Evolutionary conservation across 495 filamentous ascomycete genomes (phyloP), one percentile per base, ranked within the genome.

Genomic region (Cenococcum geophilum): DNA sequence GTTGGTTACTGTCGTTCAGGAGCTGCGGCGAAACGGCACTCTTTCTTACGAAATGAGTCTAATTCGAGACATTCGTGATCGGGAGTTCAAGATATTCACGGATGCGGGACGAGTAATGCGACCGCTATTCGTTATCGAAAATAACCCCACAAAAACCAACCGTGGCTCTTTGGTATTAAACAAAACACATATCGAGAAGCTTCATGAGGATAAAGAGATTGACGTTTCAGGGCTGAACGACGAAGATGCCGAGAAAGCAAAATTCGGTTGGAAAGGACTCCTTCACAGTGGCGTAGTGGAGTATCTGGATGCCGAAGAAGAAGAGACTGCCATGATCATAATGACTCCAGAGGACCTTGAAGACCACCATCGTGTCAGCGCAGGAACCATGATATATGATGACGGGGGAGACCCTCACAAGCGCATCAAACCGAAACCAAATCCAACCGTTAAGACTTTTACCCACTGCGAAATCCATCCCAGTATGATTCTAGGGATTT

Each of bases 391-490:
- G 20, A 77, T 86, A 45, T 75, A 77, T 34, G 83, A 86, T 12
- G 76, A 82, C 9, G 82, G 87, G 20, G 72, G 76, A 18, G 80
- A 87, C 53, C 79, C 81, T 32, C 91, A 92, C 65, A 89, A 87
- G 74, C 83, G 92, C 60, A 86, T 97, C 47, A 91, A 91, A 64
- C 90, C 91, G 0, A 86, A 85, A 60, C 79, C 91, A 55, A 95
- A 89, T 62, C 83, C 87, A 11, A 85, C 83, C 6, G 88, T 91
- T 0, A 88, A 92, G 72, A 88, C 86, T 50, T 97, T 89, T 80
- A 99, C 93, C 1, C 93, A 99, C 73, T 97, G 95, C 73, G 93
- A 99, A 75, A 97, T 99, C 71, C 95, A 99, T 69, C 93, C 93
- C 11, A 95, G 89, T 78, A 99, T 97, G 95, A 91, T 99, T 73